Percentiles rank a stretch among this genome's conserved stretches.
These are phyloP conservation scores for Dryadomyces quercus-mongolicae DNA, from an alignment of 2,329 filamentous ascomycete genomes.

Conservation along the genomic window DNA sequence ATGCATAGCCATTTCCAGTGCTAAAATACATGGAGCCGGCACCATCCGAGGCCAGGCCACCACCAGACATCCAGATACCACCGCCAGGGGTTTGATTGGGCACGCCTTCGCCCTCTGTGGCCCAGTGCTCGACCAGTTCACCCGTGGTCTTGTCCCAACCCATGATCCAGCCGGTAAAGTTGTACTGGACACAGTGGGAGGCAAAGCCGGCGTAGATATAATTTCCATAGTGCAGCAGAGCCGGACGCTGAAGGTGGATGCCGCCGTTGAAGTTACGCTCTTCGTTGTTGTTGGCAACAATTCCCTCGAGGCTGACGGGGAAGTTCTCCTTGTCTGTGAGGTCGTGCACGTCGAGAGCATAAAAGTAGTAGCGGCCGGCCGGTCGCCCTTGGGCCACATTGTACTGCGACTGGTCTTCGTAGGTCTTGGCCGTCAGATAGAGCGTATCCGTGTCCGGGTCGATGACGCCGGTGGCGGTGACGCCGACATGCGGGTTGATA, in stretches of 20 bases:
- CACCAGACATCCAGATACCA: conserved; percentile 37
- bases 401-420: conserved; percentile 22
- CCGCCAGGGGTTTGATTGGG: conserved; percentile 25
- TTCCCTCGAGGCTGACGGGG: conserved; percentile 29
- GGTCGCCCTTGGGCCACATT: conserved; percentile 24
- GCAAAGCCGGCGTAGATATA: conserved; percentile 36
- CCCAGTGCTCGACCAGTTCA: conserved; percentile 28
- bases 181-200: conserved; percentile 38
- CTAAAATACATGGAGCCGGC: conserved; percentile 32
- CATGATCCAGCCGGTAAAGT: conserved; percentile 36
- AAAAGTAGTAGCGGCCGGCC: conserved; percentile 30
- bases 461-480: conserved; percentile 37
- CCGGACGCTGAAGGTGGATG: conserved; percentile 34
- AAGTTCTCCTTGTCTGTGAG: conserved; percentile 27
- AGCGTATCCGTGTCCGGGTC: conserved; percentile 35
- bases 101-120: conserved; percentile 30
- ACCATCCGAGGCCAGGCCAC: conserved; percentile 33
- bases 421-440: conserved; percentile 37
- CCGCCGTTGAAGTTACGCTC: conserved; percentile 31
- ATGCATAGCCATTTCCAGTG: conserved; percentile 35
- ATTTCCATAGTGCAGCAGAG: conserved; percentile 30
- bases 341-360: conserved; percentile 32
- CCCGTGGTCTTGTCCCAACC: conserved; percentile 33
- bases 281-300: conserved; percentile 30
- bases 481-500: conserved; percentile 32